Percentiles rank a stretch among this genome's conserved stretches.
Evolutionary conservation across 1,284 basidiomycete genomes (phyloP).

Genomic region (Phlebopus sp.): DNA sequence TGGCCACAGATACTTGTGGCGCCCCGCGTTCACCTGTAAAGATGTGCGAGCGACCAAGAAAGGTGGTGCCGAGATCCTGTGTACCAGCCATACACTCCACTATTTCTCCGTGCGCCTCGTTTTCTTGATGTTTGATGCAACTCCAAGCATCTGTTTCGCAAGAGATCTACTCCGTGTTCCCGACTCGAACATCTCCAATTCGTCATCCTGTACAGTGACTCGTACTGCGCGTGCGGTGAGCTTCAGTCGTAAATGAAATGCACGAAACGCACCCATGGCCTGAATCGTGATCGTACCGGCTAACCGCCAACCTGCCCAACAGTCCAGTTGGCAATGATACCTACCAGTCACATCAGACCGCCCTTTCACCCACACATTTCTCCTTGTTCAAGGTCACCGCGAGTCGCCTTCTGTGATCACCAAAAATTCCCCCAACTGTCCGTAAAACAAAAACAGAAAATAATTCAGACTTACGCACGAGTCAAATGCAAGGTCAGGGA

Average conservation of each 20-base stretch:
- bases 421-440: too few relatives aligned
- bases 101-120: neutral
- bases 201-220: neutral
- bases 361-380: neutral
- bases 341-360: neutral
- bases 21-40: neutral
- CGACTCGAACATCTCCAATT: neutral
- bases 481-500: conserved; percentile 1
- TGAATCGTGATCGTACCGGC: conserved; percentile 18
- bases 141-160: too few relatives aligned
- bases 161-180: neutral
- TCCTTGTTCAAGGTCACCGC: neutral
- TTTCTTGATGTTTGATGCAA: neutral
- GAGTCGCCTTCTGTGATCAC: too few relatives aligned
- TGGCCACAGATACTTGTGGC: neutral
- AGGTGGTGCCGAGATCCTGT: neutral
- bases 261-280: conserved; percentile 5
- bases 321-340: conserved; percentile 25
- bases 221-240: neutral
- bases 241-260: neutral
- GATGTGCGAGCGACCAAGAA: neutral
- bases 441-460: conserved; percentile 10
- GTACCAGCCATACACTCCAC: neutral
- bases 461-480: conserved; percentile 6
- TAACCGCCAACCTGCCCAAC: conserved; percentile 1